phyloP scores from a whole-genome alignment of 2,329 filamentous ascomycete species.

The Aspergillus awamori region DNA sequence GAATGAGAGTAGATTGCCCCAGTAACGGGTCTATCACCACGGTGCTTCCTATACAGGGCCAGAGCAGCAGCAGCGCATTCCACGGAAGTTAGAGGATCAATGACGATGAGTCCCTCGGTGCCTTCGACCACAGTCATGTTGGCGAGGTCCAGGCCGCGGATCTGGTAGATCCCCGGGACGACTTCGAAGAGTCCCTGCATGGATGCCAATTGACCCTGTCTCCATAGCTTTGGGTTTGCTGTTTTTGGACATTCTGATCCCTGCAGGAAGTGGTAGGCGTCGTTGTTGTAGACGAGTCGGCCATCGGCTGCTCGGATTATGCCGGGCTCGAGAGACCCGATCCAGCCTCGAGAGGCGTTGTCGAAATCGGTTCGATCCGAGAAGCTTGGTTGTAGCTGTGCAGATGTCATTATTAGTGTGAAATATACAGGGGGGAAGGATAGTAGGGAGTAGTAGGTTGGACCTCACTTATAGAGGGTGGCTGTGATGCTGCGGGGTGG shows the following conservation, averaged over 20 bases:
- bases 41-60: constrained; percentile 35
- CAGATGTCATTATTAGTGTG: neutral
- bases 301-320: constrained; percentile 27
- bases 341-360: constrained; percentile 25
- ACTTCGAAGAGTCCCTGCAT: constrained; percentile 44
- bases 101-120: constrained; percentile 41
- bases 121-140: constrained; percentile 48
- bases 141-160: constrained; percentile 46
- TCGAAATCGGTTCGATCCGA: constrained; percentile 20
- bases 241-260: constrained; percentile 27
- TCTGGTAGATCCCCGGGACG: constrained; percentile 42
- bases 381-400: constrained; percentile 16
- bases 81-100: constrained; percentile 43
- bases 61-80: constrained; percentile 42
- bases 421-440: rapidly evolving
- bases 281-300: constrained; percentile 38
- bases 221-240: constrained; percentile 40
- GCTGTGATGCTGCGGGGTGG: no score
- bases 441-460: neutral
- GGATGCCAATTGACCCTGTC: constrained; percentile 36
- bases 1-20: constrained; percentile 49
- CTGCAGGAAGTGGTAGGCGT: constrained; percentile 36
- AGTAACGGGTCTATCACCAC: constrained; percentile 27
- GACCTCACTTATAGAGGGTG: neutral
- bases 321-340: constrained; percentile 21